Conservation (phyloP, 2,329 filamentous ascomycete genomes). For the Pseudopithomyces maydicus region DNA sequence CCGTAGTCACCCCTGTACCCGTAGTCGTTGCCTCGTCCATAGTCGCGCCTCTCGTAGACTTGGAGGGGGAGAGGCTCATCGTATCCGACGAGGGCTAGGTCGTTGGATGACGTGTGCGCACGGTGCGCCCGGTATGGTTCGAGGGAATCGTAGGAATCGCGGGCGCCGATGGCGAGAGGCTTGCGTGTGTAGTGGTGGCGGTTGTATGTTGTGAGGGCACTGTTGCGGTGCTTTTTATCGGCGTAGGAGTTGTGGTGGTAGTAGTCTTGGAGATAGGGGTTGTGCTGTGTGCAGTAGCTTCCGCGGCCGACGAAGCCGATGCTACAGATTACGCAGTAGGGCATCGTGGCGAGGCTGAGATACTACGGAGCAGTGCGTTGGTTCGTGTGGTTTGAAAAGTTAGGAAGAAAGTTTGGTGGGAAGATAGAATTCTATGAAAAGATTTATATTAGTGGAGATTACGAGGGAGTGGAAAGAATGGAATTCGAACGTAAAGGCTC, state of each 20-base stretch:
- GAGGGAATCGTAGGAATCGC: constrained; percentile 1
- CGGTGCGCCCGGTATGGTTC: not conserved
- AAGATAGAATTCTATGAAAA: not conserved
- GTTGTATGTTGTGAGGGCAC: not conserved
- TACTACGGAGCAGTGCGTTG: not conserved
- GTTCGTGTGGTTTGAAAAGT: not conserved
- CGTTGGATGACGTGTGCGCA: not conserved
- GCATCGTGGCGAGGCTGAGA: constrained; percentile 11
- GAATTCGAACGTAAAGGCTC: not conserved
- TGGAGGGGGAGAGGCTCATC: not conserved
- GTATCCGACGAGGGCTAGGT: not conserved
- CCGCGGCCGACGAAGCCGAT: constrained; percentile 16
- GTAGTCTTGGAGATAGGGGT: not conserved
- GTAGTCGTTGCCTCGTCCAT: not conserved
- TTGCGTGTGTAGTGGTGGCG: not conserved
- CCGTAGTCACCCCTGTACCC: not conserved
- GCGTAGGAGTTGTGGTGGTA: constrained; percentile 13
- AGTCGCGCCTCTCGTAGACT: not conserved
- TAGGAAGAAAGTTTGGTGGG: no score
- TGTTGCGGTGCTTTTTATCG: constrained; percentile 12
- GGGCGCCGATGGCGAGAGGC: not conserved
- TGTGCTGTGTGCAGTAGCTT: constrained; percentile 18
- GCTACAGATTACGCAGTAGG: constrained; percentile 15
- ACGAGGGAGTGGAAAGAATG: not conserved
- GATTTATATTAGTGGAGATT: not conserved